Evolutionary conservation across 345 rosid species (phyloP), one percentile per base, ranked within the genome.

Genomic region (Sisymbrium irio): DNA sequence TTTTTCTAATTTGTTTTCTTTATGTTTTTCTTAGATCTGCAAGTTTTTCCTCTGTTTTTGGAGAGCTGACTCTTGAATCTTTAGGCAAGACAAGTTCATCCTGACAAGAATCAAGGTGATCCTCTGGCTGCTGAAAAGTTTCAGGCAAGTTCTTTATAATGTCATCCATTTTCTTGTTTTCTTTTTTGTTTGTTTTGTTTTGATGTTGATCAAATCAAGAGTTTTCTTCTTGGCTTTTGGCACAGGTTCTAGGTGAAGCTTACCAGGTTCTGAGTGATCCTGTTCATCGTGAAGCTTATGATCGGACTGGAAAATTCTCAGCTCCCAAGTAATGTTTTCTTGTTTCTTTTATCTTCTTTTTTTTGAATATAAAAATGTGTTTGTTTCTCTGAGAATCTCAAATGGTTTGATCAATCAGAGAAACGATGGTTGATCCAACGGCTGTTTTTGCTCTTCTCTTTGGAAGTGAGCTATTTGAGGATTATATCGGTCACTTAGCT

Each of bases 81-180:
- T 64, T 82, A 95, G 99, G 99, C 99, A 22, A 87, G 99, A 19
- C 92, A 89, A 82, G 99, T 95, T 74, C 99, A 95, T 81, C 99
- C 99, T 4, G 99, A 95, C 79, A 95, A 95, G 81, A 91, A 91
- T 71, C 99, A 87, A 33, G 84, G 89, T 59, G 93, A 95, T 82
- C 99, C 99, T 73, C 81, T 74, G 0, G 97, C 99, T 56, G 99
- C 99, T 12, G 86, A 85, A 51, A 88, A 95, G 80, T 95, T 95
- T 79, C 97, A 91, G 93, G 99, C 71, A 83, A 77, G 76, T 69
- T 54, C 12, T 45, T 13, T 47, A 28, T 27, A 1, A 1, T 59
- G 18, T 35, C 55, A 58, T 9, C 9, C 28, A 45, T 45, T 62
- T 61, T 62, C 65, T 54, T 45, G 62, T 33, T 42, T 42, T 51